Conservation (phyloP, 495 filamentous ascomycete genomes). For the Aspergillus saccharolyticus region DNA sequence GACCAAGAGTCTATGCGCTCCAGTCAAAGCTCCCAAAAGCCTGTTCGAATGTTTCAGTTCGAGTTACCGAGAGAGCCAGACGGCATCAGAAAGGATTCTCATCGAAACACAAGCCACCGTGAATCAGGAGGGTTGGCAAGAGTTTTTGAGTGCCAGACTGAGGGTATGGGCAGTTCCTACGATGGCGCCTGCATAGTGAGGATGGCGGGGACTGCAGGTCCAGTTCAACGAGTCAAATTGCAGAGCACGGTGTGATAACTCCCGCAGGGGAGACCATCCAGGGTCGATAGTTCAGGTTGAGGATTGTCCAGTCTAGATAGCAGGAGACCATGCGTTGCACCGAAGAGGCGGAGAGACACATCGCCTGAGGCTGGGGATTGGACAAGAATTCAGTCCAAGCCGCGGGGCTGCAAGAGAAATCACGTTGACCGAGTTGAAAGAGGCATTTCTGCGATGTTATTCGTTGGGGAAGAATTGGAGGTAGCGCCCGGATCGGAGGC, state of each 20-base stretch:
- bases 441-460: slow-evolving; percentile 8
- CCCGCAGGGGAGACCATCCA: slow-evolving; percentile 23
- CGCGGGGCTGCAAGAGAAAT: slow-evolving; percentile 19
- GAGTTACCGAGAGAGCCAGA: not conserved
- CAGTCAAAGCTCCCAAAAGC: not conserved
- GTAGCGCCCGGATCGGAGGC: slow-evolving; percentile 21
- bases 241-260: slow-evolving; percentile 33
- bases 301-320: not conserved
- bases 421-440: slow-evolving; percentile 10
- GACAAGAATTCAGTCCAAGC: slow-evolving; percentile 6
- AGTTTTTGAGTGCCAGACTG: slow-evolving; percentile 35
- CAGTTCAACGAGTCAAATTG: slow-evolving; percentile 31
- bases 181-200: slow-evolving; percentile 7
- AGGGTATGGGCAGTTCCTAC: slow-evolving; percentile 15
- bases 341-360: slow-evolving; percentile 9
- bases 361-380: not conserved
- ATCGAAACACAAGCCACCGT: slow-evolving; percentile 29
- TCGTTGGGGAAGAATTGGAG: slow-evolving; percentile 8
- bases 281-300: not conserved
- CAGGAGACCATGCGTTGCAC: slow-evolving; percentile 8
- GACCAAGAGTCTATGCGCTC: not conserved
- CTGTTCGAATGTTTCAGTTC: not conserved
- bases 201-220: slow-evolving; percentile 14
- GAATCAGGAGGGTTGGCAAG: slow-evolving; percentile 26
- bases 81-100: slow-evolving; percentile 15